Evolutionary conservation across 257 asterid genomes (phyloP), one percentile per base, ranked within the genome.

Genomic region (Avicennia marina): DNA sequence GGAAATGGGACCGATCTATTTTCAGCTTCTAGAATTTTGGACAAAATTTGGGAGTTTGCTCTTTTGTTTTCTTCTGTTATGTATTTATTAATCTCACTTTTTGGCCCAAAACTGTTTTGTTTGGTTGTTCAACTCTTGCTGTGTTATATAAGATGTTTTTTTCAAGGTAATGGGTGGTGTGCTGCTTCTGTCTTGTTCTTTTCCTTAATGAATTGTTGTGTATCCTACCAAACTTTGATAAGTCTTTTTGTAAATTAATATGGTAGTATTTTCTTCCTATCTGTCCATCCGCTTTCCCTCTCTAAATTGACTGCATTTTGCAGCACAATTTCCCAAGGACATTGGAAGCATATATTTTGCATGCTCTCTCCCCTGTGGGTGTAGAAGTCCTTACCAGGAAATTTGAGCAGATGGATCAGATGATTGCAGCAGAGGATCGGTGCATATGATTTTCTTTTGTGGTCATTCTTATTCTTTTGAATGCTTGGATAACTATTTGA

Each of bases 251-350:
- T 65, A 22, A 54, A 56, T 31, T 52, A 27, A 29, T 47, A 61
- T 20, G 25, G 27, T n/a, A n/a, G 16, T 17, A 38, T 27, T 42
- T 19, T 64, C 17, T 42, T 51, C 55, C 63, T 27, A 32, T 24
- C 34, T 44, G 45, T 50, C 55, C 56, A 55, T n/a, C 34, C 49
- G 45, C 41, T 27, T 56, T 76, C 56, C 48, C 42, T 58, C 11
- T 54, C 21, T 58, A 42, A 59, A 59, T 52, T 42, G 45, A 34
- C 62, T 53, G 34, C 69, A 45, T 69, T 47, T 79, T 75, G 34
- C 90, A 93, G 99, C 83, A 82, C 71, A 76, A 86, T 58, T 93
- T 93, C 51, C 97, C 96, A 0, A 80, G 97, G 79, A 86, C 99
- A 43, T 46, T 93, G 74, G 99, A 89, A 85, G 95, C 99, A 70